Base-by-base conservation (phyloP, 1,139 yeast species). In the Magnusiomyces tetraspermus region DNA sequence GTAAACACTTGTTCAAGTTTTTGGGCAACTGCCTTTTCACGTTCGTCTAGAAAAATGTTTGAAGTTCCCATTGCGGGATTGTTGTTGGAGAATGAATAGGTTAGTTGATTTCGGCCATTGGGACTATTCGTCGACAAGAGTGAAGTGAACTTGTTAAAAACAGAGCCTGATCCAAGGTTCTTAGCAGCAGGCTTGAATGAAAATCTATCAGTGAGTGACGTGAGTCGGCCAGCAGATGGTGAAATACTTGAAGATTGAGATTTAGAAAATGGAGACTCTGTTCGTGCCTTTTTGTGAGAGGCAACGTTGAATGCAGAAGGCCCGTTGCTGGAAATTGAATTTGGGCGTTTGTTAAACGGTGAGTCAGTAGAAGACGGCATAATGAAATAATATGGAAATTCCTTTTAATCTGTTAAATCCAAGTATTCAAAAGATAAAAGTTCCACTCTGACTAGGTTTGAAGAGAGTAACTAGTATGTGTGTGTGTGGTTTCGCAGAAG, bases 1-100 rank as follows among this genome's bases (percentile, higher is more conserved):
- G 67, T 67, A 57, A 66, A 68, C 46, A 62, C 60, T 38, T 48
- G 55, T 49, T 60, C 61, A 51, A 68, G 60, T 36, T 59, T 59
- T 13, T 55, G 47, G 23, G 56, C 58, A 21, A 61, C 55, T n/a
- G 56, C 48, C 36, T 52, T 38, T 26, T 55, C 55, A 28, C 55
- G 57, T 15, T 55, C 46, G 19, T 50, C 56, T 10, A 53, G 50
- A 17, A 38, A 22, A 17, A 38, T 38, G 15, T 10, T 38, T 4
- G 22, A 15, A 17, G 24, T 36, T 26, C 46, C 48, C 48, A 13
- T 46, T 43, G 30, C 13, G 23, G 50, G n/a, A 36, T 51, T 19
- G 43, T 17, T 23, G 17, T 30, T 40, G n/a, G 55, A 44, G 11
- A 54, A 30, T 17, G 48, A 28, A 45, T 30, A 36, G 40, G 8